Evolutionary conservation across 2,329 filamentous ascomycete genomes (phyloP).

Genomic region (Fusarium brachygibbosum): DNA sequence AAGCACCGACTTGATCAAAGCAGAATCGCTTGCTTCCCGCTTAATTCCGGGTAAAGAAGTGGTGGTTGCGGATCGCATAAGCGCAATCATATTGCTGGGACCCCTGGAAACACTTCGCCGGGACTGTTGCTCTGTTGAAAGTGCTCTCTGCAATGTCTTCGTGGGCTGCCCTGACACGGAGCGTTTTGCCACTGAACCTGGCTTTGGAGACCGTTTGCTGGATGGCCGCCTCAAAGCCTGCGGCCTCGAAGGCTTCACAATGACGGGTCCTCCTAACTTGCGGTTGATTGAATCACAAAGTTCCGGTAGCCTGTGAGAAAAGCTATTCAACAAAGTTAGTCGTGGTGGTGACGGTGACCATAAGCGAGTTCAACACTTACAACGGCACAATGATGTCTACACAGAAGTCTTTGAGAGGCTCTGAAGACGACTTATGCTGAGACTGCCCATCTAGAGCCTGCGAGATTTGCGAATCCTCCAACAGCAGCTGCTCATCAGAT

Average conservation of each 20-base stretch:
- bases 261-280: slow-evolving; percentile 80
- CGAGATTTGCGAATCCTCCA: slow-evolving; percentile 63
- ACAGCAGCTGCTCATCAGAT: slow-evolving; percentile 67
- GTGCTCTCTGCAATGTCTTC: slow-evolving; percentile 72
- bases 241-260: slow-evolving; percentile 67
- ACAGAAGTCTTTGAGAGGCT: slow-evolving; percentile 81
- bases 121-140: slow-evolving; percentile 70
- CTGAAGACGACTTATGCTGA: slow-evolving; percentile 62
- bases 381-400: slow-evolving; percentile 85
- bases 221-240: slow-evolving; percentile 61
- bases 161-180: slow-evolving; percentile 57
- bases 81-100: slow-evolving; percentile 69
- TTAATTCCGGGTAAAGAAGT: slow-evolving; percentile 73
- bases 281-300: slow-evolving; percentile 78
- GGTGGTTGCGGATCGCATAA: slow-evolving; percentile 77
- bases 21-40: slow-evolving; percentile 74
- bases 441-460: slow-evolving; percentile 54
- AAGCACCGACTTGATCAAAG: slow-evolving; percentile 63
- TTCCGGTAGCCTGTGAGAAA: slow-evolving; percentile 80
- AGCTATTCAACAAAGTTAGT: slow-evolving; percentile 67
- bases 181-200: slow-evolving; percentile 66
- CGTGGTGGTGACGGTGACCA: not conserved
- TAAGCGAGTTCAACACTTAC: slow-evolving; percentile 59
- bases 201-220: slow-evolving; percentile 61
- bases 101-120: slow-evolving; percentile 68